Base-by-base conservation (phyloP, 148 eudicot species). In the Fallopia convolvulus region DNA sequence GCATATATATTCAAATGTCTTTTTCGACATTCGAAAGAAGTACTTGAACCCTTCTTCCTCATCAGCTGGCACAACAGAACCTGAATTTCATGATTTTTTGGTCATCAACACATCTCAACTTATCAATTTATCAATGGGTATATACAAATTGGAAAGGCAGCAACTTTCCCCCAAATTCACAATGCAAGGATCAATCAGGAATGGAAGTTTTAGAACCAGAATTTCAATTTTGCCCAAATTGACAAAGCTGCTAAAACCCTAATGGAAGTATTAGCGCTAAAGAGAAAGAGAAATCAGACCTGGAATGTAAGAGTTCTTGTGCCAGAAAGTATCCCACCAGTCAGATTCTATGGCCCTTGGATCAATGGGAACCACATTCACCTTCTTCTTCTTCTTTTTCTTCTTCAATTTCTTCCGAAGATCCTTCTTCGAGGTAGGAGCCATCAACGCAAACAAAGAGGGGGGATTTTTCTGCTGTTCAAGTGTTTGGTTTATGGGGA, bases 301-400 rank as follows among this genome's bases (percentile, higher is more conserved):
- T 79, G 90, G 88, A 65, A 77, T 40, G 23, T 89, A 80, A 32
- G 89, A 88, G 77, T 82, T 86, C 76, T 85, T 95, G 60, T 81
- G 88, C 93, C 89, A 84, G 83, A 95, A 95, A 77, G 82, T 77
- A 75, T 91, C 97, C 99, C 97, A 95, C 99, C 99, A 95, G 56
- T 95, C 97, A 10, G 94, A 85, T 72, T 93, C 99, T 72, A 83
- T 76, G 70, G 89, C 77, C 85, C 80, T 88, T 74, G 86, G 84
- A 6, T 90, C 97, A 39, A 84, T 75, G 20, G 92, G 90, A 82
- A 83, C 92, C 68, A 83, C 74, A 75, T 80, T 89, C 48, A 82
- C 78, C 26, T 56, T 76, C 78, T 53, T 82, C 70, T 76, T 78
- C 61, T 77, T 82, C 68, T 41, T 40, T 72, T 74, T 83, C 56